Conservation (phyloP, 2,329 filamentous ascomycete species). For the Aureobasidium sp. region DNA sequence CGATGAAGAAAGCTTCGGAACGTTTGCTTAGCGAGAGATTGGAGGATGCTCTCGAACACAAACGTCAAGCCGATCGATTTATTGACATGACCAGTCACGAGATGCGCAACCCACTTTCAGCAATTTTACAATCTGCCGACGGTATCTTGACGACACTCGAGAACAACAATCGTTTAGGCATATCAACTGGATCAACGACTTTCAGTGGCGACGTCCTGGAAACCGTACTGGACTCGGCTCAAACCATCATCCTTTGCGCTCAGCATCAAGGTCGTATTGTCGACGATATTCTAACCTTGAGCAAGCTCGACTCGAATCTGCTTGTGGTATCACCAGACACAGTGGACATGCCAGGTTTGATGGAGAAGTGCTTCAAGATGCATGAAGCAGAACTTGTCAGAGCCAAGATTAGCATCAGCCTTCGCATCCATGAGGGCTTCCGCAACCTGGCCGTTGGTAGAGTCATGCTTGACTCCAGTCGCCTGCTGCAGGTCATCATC, state of each 20-base stretch:
- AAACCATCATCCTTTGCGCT: slow-evolving; percentile 18
- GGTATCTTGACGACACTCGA: slow-evolving; percentile 31
- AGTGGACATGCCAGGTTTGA: slow-evolving; percentile 29
- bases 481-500: slow-evolving; percentile 37
- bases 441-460: slow-evolving; percentile 27
- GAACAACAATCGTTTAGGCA: neutral
- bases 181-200: neutral
- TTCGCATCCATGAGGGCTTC: slow-evolving; percentile 30
- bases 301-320: slow-evolving; percentile 27
- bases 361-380: slow-evolving; percentile 29
- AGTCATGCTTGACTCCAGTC: slow-evolving; percentile 35
- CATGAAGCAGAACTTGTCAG: slow-evolving; percentile 32
- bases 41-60: slow-evolving; percentile 31
- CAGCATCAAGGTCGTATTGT: slow-evolving; percentile 34
- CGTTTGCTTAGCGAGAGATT: slow-evolving; percentile 24
- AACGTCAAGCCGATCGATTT: slow-evolving; percentile 30
- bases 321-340: slow-evolving; percentile 34
- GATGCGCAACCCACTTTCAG: slow-evolving; percentile 37
- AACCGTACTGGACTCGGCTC: slow-evolving; percentile 19
- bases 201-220: neutral
- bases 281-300: slow-evolving; percentile 31
- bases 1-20: slow-evolving; percentile 27
- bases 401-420: slow-evolving; percentile 24
- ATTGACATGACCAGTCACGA: slow-evolving; percentile 31
- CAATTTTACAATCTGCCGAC: slow-evolving; percentile 39